phyloP scores from a whole-genome alignment of 2,329 filamentous ascomycete genomes.

The Pyrenochaeta sp. region DNA sequence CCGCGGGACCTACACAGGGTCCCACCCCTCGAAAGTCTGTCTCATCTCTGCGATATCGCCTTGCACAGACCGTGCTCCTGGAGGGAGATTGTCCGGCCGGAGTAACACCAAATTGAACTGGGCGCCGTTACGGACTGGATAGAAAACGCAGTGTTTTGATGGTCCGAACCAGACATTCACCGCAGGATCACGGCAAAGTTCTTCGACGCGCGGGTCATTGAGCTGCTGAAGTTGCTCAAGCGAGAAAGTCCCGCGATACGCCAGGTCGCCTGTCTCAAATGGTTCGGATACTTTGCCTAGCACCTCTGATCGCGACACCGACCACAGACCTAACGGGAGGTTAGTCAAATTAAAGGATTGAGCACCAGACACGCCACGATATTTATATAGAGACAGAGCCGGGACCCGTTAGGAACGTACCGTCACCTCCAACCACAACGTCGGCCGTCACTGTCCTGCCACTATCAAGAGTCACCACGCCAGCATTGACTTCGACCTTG shows the following conservation, averaged over 20 bases:
- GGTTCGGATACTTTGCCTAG: slow-evolving; percentile 58
- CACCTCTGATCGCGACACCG: slow-evolving; percentile 1
- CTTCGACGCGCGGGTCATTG: slow-evolving; percentile 11
- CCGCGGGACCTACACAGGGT: slow-evolving; percentile 62
- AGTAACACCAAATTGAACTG: slow-evolving; percentile 70
- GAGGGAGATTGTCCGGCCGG: slow-evolving; percentile 66
- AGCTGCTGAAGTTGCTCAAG: slow-evolving; percentile 7
- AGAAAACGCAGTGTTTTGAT: slow-evolving; percentile 64
- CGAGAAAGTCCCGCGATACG: slow-evolving; percentile 57
- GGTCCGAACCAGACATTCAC: slow-evolving; percentile 53
- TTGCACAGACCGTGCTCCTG: slow-evolving; percentile 56
- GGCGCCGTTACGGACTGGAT: slow-evolving; percentile 63
- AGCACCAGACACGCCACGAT: too few species aligned
- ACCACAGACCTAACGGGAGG: neutral
- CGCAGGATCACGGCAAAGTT: slow-evolving; percentile 10
- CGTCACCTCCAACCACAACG: too few species aligned
- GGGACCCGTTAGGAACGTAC: too few species aligned
- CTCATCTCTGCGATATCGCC: slow-evolving; percentile 67
- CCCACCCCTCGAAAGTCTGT: slow-evolving; percentile 65
- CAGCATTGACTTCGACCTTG: too few species aligned
- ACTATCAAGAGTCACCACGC: too few species aligned
- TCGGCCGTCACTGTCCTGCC: too few species aligned
- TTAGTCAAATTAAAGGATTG: too few species aligned
- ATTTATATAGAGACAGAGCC: too few species aligned
- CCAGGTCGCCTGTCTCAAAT: slow-evolving; percentile 66